Conservation (phyloP, 2,329 filamentous ascomycete species). For the Colletotrichum brevisporum region DNA sequence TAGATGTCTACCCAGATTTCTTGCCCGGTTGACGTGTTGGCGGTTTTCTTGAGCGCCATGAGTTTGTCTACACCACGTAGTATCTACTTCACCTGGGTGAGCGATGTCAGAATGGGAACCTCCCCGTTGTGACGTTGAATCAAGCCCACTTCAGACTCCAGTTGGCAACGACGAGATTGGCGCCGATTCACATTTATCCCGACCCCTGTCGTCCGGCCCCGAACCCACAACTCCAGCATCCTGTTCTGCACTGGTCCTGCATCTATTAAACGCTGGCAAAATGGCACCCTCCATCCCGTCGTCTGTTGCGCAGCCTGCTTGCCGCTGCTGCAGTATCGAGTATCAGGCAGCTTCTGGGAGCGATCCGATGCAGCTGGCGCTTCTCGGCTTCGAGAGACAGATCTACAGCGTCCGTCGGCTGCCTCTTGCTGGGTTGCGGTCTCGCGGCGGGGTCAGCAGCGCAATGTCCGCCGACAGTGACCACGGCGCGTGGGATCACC, state of each 20-base stretch:
- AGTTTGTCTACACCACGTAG: too few relatives aligned
- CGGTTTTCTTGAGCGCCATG: too few relatives aligned
- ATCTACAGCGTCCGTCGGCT: not conserved
- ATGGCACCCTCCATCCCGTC: not conserved
- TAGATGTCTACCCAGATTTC: too few relatives aligned
- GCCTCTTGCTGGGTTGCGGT: conserved; percentile 21
- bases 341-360: not conserved
- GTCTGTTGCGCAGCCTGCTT: not conserved
- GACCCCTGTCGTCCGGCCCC: conserved; percentile 23
- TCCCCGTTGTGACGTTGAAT: conserved; percentile 39
- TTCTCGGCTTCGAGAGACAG: not conserved
- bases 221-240: conserved; percentile 3
- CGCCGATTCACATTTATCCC: conserved; percentile 36
- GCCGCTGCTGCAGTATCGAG: not conserved
- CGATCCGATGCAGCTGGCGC: not conserved
- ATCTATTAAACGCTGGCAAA: conserved; percentile 4
- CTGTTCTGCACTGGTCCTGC: conserved; percentile 15
- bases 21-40: too few relatives aligned
- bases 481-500: conserved; percentile 31
- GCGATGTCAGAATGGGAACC: not conserved
- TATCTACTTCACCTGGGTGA: not conserved
- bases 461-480: conserved; percentile 23
- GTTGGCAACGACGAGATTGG: conserved; percentile 39
- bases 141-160: conserved; percentile 33
- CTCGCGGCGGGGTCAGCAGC: conserved; percentile 33